phyloP scores from a whole-genome alignment of 805 yeast genomes.

The Zygotorulaspora florentina region DNA sequence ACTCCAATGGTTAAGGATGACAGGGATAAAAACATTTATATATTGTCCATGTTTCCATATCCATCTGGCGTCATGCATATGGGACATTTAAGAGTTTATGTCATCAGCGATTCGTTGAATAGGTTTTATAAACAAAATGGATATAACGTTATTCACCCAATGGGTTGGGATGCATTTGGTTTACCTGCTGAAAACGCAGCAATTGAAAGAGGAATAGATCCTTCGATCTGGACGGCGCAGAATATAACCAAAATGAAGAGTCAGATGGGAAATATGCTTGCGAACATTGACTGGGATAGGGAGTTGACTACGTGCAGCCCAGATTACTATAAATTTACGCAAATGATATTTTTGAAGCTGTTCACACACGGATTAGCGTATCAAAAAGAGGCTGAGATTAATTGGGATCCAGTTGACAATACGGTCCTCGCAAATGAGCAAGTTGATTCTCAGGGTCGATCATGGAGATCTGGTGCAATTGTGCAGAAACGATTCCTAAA shows the following conservation, averaged over 20 bases:
- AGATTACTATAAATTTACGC: conserved; percentile 90
- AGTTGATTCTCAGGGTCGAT: conserved; percentile 82
- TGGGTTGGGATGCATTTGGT: conserved; percentile 99
- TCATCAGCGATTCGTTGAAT: conserved; percentile 80
- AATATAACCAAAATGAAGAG: conserved; percentile 84
- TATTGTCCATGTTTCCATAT: conserved; percentile 89
- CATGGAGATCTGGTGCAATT: conserved; percentile 96
- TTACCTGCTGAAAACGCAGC: conserved; percentile 99
- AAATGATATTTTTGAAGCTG: conserved; percentile 70
- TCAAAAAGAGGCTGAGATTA: conserved; percentile 79
- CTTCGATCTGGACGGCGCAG: conserved; percentile 74
- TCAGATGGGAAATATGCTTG: conserved; percentile 74
- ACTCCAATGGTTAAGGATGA: conserved; percentile 3
- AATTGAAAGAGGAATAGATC: conserved; percentile 73
- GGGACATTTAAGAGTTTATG: conserved; percentile 91
- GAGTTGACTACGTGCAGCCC: conserved; percentile 84
- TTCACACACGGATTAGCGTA: conserved; percentile 80
- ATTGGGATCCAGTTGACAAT: conserved; percentile 96
- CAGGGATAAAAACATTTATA: conserved; percentile 38
- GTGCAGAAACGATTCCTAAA: conserved; percentile 78
- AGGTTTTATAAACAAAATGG: conserved; percentile 77
- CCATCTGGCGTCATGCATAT: conserved; percentile 92
- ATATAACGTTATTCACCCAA: conserved; percentile 79
- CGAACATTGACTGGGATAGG: conserved; percentile 90
- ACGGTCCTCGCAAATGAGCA: conserved; percentile 97